Conservation (phyloP, 768 basidiomycete species). For the Lactarius psammicola region DNA sequence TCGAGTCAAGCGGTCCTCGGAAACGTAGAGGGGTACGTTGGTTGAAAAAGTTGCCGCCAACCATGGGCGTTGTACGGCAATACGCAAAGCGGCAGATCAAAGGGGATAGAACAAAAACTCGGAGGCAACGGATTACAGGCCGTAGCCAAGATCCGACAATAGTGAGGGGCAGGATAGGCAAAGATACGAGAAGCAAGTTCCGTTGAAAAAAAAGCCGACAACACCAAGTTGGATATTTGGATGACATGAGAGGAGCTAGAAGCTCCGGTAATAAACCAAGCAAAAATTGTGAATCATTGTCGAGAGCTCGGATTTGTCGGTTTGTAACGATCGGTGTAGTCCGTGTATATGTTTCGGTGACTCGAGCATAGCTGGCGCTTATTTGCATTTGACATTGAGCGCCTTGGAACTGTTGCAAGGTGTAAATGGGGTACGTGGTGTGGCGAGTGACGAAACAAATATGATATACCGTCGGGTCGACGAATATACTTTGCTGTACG, state of each 20-base stretch:
- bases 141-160: constrained; percentile 23
- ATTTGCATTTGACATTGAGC: constrained; percentile 17
- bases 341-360: constrained; percentile 25
- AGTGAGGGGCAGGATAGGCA: constrained; percentile 15
- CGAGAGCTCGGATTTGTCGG: constrained; percentile 7
- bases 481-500: background rate
- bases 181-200: constrained; percentile 17
- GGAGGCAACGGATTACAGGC: constrained; percentile 8
- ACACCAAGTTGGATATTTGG: constrained; percentile 26
- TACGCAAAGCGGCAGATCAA: constrained; percentile 23
- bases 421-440: constrained; percentile 17
- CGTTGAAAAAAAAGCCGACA: constrained; percentile 14
- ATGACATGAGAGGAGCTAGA: constrained; percentile 15
- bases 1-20: constrained; percentile 28
- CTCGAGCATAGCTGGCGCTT: constrained; percentile 23
- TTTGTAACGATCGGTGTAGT: constrained; percentile 21
- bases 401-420: constrained; percentile 6
- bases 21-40: constrained; percentile 5
- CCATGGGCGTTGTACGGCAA: constrained; percentile 14
- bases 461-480: background rate
- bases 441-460: constrained; percentile 3
- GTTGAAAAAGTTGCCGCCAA: constrained; percentile 6
- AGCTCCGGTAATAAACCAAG: constrained; percentile 20
- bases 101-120: constrained; percentile 16
- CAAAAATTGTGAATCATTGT: constrained; percentile 22